These are phyloP conservation scores for Curvularia lunata DNA, from an alignment of 2,329 filamentous ascomycete species.

Conservation along the genomic window DNA sequence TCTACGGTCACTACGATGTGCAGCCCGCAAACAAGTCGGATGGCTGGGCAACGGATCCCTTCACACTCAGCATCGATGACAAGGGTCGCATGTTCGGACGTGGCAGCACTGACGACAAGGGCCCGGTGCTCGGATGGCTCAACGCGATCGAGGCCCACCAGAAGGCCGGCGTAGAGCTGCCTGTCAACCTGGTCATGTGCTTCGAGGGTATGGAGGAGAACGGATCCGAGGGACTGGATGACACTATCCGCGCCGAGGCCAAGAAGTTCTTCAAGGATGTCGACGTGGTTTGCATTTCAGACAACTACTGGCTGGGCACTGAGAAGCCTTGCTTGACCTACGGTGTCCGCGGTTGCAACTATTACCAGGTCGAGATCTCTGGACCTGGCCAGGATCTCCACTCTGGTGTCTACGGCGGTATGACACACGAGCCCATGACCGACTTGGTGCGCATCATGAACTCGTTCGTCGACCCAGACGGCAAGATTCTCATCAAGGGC, in stretches of 20 bases:
- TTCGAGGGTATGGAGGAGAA: conserved; percentile 99
- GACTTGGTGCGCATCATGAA: conserved; percentile 84
- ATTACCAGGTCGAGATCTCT: conserved; percentile 90
- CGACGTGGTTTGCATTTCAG: conserved; percentile 96
- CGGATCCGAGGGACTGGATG: conserved; percentile 93
- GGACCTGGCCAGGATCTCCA: conserved; percentile 94
- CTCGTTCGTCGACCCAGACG: conserved; percentile 84
- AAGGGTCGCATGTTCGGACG: conserved; percentile 96
- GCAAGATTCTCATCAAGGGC: conserved; percentile 93
- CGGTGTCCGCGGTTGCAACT: conserved; percentile 95
- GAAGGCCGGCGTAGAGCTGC: conserved; percentile 91
- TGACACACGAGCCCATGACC: conserved; percentile 98
- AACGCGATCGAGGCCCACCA: conserved; percentile 98
- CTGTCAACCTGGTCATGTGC: conserved; percentile 98
- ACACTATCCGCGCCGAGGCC: conserved; percentile 88
- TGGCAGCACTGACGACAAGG: conserved; percentile 97
- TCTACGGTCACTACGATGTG: conserved; percentile 99
- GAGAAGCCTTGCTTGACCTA: conserved; percentile 99
- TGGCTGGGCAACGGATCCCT: conserved; percentile 95
- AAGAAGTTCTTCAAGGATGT: conserved; percentile 95
- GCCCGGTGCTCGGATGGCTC: conserved; percentile 94
- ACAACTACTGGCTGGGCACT: conserved; percentile 99
- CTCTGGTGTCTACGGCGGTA: conserved; percentile 95
- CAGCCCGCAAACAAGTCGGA: conserved; percentile 93
- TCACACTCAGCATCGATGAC: conserved; percentile 83